Evolutionary conservation across 352 stramenopile species (phyloP), one percentile per base, ranked within the genome.

Genomic region (Hyaloperonospora arabidopsidis): DNA sequence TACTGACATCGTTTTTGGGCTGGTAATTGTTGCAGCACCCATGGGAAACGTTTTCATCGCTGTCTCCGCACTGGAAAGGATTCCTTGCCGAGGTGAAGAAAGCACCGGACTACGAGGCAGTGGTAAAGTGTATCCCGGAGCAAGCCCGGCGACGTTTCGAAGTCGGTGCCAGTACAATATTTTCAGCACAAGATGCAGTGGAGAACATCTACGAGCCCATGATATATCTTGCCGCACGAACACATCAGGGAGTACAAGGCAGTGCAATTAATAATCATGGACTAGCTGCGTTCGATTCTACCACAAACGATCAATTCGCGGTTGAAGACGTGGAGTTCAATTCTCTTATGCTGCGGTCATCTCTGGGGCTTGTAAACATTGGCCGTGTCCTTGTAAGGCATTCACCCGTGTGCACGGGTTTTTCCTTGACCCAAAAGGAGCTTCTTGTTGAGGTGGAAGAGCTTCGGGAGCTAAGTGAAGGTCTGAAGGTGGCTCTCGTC

Each of bases 241-340:
- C 8, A 2, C 54, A 18, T 10, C 46, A 22, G 12, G 21, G 34
- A 39, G 41, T 21, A 28, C 40, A 29, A 39, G 17, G 17, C 52
- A 56, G 19, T 19, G 44, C 54, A 7, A 41, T 47, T 13, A 51
- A 60, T 40, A 49, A 14, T 32, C 53, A 28, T 15, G 51, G 49
- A 25, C 47, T 28, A 19, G 45, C 15, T 15, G 8, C 21, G 36
- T 28, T 63, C 14, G 29, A 48, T 17, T 63, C 51, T 35, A 49
- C 38, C 11, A 15, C 36, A 15, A 47, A 54, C 41, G 45, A 19
- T 52, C 55, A 3, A 57, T 79, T 91, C 34, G 54, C 60, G n/a
- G 77, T 88, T 4, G 56, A 81, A 28, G 83, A 93, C 53, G 68
- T 87, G 39, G 83, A 93, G 56, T 93, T 90, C 59, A 93, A 93